Evolutionary conservation across 176 grass and related monocot species (phyloP).

Genomic region (Phoenix roebelenii): DNA sequence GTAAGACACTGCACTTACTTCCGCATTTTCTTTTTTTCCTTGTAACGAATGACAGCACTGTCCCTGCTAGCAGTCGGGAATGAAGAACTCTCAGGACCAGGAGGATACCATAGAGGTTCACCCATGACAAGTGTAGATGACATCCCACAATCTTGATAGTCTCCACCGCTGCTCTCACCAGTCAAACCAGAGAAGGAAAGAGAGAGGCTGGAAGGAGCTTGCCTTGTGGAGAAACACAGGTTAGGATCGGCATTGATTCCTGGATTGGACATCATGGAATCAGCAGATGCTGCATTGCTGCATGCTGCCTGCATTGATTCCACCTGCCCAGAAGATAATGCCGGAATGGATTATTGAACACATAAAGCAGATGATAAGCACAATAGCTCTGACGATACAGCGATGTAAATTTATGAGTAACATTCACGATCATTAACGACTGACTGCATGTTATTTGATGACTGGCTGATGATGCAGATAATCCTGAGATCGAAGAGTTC

Average conservation of each 20-base stretch:
- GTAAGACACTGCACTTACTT: not conserved
- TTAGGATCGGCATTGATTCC: conserved; percentile 15
- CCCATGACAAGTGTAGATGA: not conserved
- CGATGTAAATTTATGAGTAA: no score
- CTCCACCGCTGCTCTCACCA: conserved; percentile 9
- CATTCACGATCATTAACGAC: no score
- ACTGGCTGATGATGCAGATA: no score
- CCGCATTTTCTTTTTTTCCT: conserved; percentile 5
- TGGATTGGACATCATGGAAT: conserved; percentile 9
- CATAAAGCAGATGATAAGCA: no score
- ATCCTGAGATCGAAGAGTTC: no score
- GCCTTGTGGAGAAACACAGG: not conserved
- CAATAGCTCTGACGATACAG: no score
- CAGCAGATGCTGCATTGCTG: conserved; percentile 15
- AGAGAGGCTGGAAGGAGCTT: conserved; percentile 10
- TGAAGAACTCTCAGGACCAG: conserved; percentile 6
- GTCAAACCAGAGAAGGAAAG: conserved; percentile 19
- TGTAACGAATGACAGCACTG: conserved; percentile 2
- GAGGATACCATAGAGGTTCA: not conserved
- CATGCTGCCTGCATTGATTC: conserved; percentile 5
- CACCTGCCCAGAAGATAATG: conserved; percentile 2
- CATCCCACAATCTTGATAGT: conserved; percentile 15
- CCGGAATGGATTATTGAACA: not conserved
- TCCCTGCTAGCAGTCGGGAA: conserved; percentile 1
- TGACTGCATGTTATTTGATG: no score